Evolutionary conservation across 257 asterid genomes (phyloP).

Genomic region (Lithospermum erythrorhizon): DNA sequence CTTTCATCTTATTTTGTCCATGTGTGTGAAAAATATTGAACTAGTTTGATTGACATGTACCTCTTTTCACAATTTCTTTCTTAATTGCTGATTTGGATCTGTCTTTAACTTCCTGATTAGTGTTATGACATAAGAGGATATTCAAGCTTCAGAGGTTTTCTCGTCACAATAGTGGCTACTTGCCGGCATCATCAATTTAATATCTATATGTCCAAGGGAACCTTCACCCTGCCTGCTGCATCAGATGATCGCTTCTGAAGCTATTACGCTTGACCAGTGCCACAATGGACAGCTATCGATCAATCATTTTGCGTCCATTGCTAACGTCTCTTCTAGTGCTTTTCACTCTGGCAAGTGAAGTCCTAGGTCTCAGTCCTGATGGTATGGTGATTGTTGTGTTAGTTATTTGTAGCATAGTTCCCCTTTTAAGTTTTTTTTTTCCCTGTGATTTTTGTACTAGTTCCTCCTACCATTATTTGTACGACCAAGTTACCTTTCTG

Average conservation of each 20-base stretch:
- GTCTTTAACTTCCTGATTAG: background rate
- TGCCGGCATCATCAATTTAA: conserved; percentile 27
- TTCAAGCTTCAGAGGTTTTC: background rate
- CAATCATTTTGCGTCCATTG: conserved; percentile 34
- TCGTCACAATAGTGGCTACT: conserved; percentile 13
- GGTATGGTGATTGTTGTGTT: conserved; percentile 29
- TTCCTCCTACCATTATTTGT: background rate
- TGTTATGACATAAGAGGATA: background rate
- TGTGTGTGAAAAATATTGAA: too few relatives aligned
- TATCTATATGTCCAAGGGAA: conserved; percentile 28
- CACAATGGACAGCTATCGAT: conserved; percentile 45
- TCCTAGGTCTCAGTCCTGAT: conserved; percentile 68
- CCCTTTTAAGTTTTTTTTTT: background rate
- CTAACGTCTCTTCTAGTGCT: conserved; percentile 38
- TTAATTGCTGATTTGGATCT: too few relatives aligned
- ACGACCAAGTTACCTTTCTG: background rate
- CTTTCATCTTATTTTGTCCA: too few relatives aligned
- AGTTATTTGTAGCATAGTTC: background rate
- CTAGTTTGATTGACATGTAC: too few relatives aligned
- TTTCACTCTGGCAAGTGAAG: conserved; percentile 28
- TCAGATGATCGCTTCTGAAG: conserved; percentile 44
- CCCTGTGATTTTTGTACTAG: background rate
- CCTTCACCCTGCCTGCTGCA: conserved; percentile 14
- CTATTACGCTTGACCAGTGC: conserved; percentile 45
- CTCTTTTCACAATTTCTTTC: too few relatives aligned